phyloP scores from a whole-genome alignment of 148 eudicot genomes.

The Camellia sinensis region DNA sequence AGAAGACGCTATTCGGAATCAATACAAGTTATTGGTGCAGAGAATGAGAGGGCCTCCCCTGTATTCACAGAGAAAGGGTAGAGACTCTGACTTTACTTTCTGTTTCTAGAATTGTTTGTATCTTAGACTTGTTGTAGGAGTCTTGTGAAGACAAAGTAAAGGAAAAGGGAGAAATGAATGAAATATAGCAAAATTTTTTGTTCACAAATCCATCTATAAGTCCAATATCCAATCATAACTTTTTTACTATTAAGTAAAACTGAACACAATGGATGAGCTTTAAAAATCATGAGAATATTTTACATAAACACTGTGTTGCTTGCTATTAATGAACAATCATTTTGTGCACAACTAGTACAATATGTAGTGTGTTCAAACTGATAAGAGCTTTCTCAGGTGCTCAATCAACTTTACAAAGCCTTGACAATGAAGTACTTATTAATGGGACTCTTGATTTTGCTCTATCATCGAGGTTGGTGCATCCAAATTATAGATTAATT shows the following conservation, averaged over 20 bases:
- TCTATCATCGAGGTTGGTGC: neutral
- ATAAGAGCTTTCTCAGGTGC: too few relatives aligned
- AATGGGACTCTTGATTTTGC: neutral
- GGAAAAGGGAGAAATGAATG: too few relatives aligned
- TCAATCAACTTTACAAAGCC: constrained; percentile 3
- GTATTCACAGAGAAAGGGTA: constrained; percentile 82
- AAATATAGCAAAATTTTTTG: too few relatives aligned
- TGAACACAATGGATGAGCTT: too few relatives aligned
- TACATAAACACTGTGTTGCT: too few relatives aligned
- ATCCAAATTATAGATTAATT: neutral
- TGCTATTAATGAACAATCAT: too few relatives aligned
- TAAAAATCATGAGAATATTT: too few relatives aligned
- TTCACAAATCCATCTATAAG: too few relatives aligned
- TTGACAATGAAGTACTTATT: neutral
- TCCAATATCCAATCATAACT: too few relatives aligned
- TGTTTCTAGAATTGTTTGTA: neutral
- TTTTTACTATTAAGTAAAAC: too few relatives aligned
- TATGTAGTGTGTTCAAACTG: neutral
- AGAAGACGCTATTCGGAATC: constrained; percentile 94
- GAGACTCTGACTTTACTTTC: neutral
- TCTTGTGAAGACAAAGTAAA: too few relatives aligned
- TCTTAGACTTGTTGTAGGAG: too few relatives aligned
- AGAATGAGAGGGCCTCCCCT: constrained; percentile 95
- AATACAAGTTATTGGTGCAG: constrained; percentile 88
- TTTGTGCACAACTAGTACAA: neutral